Evolutionary conservation across 2,329 filamentous ascomycete species (phyloP).

Genomic region (Cercospora sp.): DNA sequence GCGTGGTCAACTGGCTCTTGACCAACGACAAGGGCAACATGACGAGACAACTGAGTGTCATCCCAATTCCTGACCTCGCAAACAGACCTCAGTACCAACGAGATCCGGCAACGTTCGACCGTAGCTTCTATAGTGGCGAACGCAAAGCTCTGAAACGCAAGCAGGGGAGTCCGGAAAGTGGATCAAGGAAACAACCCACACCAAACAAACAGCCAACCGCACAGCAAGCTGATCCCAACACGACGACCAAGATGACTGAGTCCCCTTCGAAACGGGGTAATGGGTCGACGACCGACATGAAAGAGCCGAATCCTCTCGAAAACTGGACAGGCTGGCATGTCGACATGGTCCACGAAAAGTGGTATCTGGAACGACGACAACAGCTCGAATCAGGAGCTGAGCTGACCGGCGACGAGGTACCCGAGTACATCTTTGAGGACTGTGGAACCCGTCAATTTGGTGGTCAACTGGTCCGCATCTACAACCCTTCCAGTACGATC

Average conservation of each 20-base stretch:
- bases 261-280: neutral
- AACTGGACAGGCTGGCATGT: neutral
- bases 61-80: neutral
- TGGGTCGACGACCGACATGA: neutral
- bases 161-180: neutral
- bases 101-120: neutral
- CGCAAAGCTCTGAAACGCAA: neutral
- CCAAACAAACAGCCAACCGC: neutral
- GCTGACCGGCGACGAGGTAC: neutral
- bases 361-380: neutral
- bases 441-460: neutral
- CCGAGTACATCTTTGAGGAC: constrained; percentile 1
- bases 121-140: neutral
- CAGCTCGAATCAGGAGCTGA: neutral
- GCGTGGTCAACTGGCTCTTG: neutral
- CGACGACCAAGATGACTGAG: neutral
- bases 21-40: neutral
- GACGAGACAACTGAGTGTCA: neutral
- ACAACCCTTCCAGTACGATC: neutral
- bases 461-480: neutral
- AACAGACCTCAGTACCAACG: neutral
- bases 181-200: neutral
- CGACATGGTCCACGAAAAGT: neutral
- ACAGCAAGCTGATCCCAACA: neutral
- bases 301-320: neutral